Base-by-base conservation (phyloP, 2,329 filamentous ascomycete species). In the Xylariaceae sp. region DNA sequence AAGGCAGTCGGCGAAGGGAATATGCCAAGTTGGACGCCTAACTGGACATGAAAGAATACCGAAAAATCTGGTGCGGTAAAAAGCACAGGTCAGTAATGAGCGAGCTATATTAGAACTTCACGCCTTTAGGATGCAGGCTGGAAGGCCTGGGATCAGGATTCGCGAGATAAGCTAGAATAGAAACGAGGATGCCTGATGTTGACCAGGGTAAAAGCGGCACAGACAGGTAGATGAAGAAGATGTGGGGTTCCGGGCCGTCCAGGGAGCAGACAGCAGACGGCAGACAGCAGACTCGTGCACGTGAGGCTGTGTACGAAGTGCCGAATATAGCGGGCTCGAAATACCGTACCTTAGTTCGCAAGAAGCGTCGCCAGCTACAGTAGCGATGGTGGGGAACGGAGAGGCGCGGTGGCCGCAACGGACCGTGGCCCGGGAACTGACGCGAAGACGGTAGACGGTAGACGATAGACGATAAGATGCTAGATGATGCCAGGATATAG, bases 151-250 rank as follows among this genome's bases (percentile, higher is more conserved):
- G 18, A 34, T 9, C 3, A n/a, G 49, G 49, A 51, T 30, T 18
- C n/a, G n/a, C 13, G 35, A 52, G 50, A 23, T 5, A 10, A 10
- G 49, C 23, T 15, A 51, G 7, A 51, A n/a, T 7, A 13, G 18
- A 34, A 15, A 51, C 10, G n/a, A 50, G 54, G 60, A 48, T 62
- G 57, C 54, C 57, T 53, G 53, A 13, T 23, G 39, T 5, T 13
- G 52, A 49, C 54, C 51, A 13, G 11, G 55, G 51, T 50, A 50
- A 1, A 17, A 50, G 48, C 5, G 7, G 17, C n/a, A 50, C 47
- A 15, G n/a, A 23, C 3, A 30, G n/a, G 47, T 10, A n/a, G n/a
- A 49, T 18, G 8, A 45, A n/a, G 42, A 45, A 3, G 42, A 45
- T 13, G 13, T 45, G 13, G 9, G 37, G 37, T 13, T 42, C 13